A percentile compares a stretch with the other conserved stretches of the same genome.
Conservation (phyloP, 192 early-diverging fungal species). For the Coemansia javaensis region DNA sequence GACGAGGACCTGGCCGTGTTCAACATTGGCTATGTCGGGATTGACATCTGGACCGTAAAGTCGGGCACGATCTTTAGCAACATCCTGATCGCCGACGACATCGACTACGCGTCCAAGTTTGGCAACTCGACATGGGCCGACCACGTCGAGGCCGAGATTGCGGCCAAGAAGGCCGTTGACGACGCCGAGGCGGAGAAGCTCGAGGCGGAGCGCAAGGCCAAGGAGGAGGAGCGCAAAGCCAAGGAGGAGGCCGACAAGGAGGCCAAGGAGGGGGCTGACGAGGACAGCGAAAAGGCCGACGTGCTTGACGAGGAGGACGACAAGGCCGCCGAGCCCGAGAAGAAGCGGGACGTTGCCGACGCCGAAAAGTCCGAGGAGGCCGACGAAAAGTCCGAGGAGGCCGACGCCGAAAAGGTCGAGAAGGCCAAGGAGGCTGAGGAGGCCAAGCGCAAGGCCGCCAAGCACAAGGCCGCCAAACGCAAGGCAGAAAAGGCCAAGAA, state of each 20-base stretch:
- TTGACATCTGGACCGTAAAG: slow-evolving; percentile 97
- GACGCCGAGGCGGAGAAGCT: slow-evolving; percentile 43
- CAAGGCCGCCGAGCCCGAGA: not conserved
- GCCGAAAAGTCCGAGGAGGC: slow-evolving; percentile 3
- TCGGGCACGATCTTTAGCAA: slow-evolving; percentile 89
- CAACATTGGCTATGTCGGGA: slow-evolving; percentile 81
- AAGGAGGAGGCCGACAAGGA: slow-evolving; percentile 5
- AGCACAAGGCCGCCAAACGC: slow-evolving; percentile 15
- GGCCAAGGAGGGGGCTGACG: not conserved
- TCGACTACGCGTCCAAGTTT: slow-evolving; percentile 70
- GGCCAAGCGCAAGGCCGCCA: slow-evolving; percentile 14
- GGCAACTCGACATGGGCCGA: slow-evolving; percentile 64
- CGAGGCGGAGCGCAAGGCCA: slow-evolving; percentile 45
- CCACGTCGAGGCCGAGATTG: slow-evolving; percentile 62
- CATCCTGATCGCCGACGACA: slow-evolving; percentile 82
- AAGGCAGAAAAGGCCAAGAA: slow-evolving; percentile 25
- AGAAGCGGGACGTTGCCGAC: slow-evolving; percentile 1
- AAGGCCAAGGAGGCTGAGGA: slow-evolving; percentile 20
- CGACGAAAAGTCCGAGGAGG: slow-evolving; percentile 3
- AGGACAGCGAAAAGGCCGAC: slow-evolving; percentile 4
- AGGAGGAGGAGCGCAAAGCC: slow-evolving; percentile 17
- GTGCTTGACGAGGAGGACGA: slow-evolving; percentile 9
- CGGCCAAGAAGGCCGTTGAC: slow-evolving; percentile 60
- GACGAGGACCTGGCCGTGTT: slow-evolving; percentile 79
- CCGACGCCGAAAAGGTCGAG: slow-evolving; percentile 12